Evolutionary conservation across 768 basidiomycete species (phyloP).

Genomic region (Psilocybe subaeruginosa): DNA sequence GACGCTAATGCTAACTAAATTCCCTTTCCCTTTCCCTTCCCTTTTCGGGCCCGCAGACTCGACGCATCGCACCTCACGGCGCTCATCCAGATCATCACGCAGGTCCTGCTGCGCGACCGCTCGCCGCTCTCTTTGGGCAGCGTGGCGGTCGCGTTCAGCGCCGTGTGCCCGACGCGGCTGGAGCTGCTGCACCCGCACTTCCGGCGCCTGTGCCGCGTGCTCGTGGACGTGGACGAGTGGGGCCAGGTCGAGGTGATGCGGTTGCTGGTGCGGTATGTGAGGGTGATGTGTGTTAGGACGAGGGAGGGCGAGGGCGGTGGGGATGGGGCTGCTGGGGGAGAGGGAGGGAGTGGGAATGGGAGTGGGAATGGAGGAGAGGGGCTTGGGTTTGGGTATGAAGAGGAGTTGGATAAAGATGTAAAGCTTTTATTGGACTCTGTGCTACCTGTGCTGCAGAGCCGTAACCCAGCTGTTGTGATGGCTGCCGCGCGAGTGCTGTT

Average conservation of each 20-base stretch:
- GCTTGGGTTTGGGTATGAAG: conserved; percentile 19
- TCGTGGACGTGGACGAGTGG: conserved; percentile 97
- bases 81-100: conserved; percentile 69
- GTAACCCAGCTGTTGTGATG: conserved; percentile 87
- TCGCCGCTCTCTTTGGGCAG: conserved; percentile 90
- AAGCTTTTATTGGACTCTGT: conserved; percentile 71
- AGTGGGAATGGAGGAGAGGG: conserved; percentile 16
- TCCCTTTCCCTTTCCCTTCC: too few species aligned
- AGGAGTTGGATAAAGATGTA: conserved; percentile 79
- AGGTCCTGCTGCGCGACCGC: conserved; percentile 62
- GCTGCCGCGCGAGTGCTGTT: conserved; percentile 76
- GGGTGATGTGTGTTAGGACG: conserved; percentile 81
- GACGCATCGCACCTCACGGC: conserved; percentile 73
- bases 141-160: conserved; percentile 82
- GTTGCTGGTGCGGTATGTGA: conserved; percentile 79
- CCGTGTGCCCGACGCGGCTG: conserved; percentile 84
- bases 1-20: not conserved
- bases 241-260: conserved; percentile 84
- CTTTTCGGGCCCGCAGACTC: conserved; percentile 48
- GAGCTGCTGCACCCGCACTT: conserved; percentile 91
- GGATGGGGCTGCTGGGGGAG: not conserved
- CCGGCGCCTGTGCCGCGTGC: conserved; percentile 77
- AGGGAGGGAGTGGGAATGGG: conserved; percentile 9
- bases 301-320: conserved; percentile 29
- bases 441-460: conserved; percentile 81